Evolutionary conservation across 2,329 filamentous ascomycete species (phyloP).

Genomic region (Fusarium ramigenum): DNA sequence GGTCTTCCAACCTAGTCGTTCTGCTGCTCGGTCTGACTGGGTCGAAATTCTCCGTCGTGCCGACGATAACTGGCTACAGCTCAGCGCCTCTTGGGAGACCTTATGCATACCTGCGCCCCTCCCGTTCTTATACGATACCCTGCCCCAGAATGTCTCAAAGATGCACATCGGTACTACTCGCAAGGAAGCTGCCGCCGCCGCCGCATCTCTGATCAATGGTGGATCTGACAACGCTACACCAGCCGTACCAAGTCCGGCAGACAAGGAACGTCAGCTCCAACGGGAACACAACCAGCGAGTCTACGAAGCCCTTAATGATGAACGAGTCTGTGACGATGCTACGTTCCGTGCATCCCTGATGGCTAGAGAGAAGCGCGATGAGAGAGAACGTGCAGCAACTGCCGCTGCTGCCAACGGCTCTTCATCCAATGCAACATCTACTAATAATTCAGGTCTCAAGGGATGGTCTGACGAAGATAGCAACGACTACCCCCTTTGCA

Average conservation of each 20-base stretch:
- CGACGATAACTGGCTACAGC: constrained; percentile 74
- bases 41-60: constrained; percentile 75
- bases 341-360: constrained; percentile 70
- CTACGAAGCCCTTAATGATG: constrained; percentile 73
- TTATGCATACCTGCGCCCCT: constrained; percentile 72
- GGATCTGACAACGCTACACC: constrained; percentile 37
- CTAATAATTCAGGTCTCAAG: constrained; percentile 48
- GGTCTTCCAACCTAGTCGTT: constrained; percentile 77
- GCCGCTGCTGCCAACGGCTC: neutral
- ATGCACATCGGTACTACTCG: neutral
- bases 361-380: constrained; percentile 66
- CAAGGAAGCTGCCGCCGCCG: constrained; percentile 31
- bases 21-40: constrained; percentile 81
- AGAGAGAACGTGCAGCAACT: constrained; percentile 50
- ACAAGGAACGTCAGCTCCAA: constrained; percentile 66
- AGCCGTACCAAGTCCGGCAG: constrained; percentile 49
- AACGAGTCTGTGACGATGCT: constrained; percentile 73
- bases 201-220: constrained; percentile 31
- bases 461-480: constrained; percentile 72
- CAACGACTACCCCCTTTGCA: constrained; percentile 75
- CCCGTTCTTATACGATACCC: constrained; percentile 45
- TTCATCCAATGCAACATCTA: neutral
- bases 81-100: constrained; percentile 73
- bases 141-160: neutral
- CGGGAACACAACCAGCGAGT: constrained; percentile 73